A percentile compares a stretch with the other conserved stretches of the same genome.
Evolutionary conservation across 164 flowering plant genomes (phyloP).

Genomic region (Santalum album): DNA sequence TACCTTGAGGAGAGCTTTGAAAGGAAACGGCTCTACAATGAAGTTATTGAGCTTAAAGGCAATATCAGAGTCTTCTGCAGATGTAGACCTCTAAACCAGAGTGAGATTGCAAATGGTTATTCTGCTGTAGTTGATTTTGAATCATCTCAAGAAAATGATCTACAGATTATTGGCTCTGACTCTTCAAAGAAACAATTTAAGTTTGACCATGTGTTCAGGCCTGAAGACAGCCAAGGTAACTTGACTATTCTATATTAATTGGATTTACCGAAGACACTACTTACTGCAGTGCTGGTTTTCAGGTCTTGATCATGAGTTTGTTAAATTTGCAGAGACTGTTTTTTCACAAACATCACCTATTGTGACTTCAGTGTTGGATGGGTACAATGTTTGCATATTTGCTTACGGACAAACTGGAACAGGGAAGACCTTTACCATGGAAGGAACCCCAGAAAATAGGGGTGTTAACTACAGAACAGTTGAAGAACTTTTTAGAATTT

Average conservation of each 20-base stretch:
- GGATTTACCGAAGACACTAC: neutral
- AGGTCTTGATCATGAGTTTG: neutral
- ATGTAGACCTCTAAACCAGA: constrained; percentile 68
- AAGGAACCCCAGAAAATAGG: constrained; percentile 70
- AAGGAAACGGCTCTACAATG: constrained; percentile 72
- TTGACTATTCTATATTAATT: neutral
- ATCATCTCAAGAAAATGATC: constrained; percentile 51
- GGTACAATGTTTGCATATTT: constrained; percentile 84
- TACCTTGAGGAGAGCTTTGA: constrained; percentile 51
- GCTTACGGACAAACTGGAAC: constrained; percentile 98
- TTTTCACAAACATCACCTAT: constrained; percentile 66
- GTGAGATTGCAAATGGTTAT: constrained; percentile 45
- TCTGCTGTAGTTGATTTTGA: constrained; percentile 56
- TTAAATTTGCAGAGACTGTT: constrained; percentile 56
- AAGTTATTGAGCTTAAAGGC: constrained; percentile 82
- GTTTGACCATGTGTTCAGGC: constrained; percentile 71
- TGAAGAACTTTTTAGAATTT: constrained; percentile 58
- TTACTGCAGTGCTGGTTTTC: neutral
- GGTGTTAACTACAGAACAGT: constrained; percentile 85
- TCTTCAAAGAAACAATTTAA: constrained; percentile 69
- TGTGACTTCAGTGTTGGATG: constrained; percentile 77
- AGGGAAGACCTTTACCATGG: constrained; percentile 92
- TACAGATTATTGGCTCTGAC: constrained; percentile 51
- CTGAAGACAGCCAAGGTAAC: constrained; percentile 75
- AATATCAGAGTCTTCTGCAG: constrained; percentile 90